Percentiles rank a stretch among this genome's conserved stretches.
Evolutionary conservation across 2,329 filamentous ascomycete species (phyloP).

Genomic region (Penicillium oxalicum): DNA sequence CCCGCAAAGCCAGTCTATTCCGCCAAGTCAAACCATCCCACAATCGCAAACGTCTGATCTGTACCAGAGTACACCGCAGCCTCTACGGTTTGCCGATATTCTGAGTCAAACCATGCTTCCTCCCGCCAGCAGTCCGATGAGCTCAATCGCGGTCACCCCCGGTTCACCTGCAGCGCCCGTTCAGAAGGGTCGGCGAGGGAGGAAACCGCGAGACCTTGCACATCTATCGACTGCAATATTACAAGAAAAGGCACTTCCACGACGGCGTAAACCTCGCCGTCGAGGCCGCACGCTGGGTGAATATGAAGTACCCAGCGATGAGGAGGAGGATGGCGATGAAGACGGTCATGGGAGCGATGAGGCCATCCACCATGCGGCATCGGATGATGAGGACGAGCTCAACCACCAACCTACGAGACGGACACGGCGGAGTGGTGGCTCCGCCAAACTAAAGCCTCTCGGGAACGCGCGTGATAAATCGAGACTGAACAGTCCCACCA

Average conservation of each 20-base stretch:
- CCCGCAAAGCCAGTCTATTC: constrained; percentile 1
- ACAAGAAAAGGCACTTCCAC: constrained; percentile 33
- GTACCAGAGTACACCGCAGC: constrained; percentile 9
- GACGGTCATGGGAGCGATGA: constrained; percentile 15
- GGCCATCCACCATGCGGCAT: constrained; percentile 14
- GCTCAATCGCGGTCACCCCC: constrained; percentile 7
- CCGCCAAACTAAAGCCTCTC: constrained; percentile 18
- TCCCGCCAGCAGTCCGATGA: constrained; percentile 32
- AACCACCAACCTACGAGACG: constrained; percentile 22
- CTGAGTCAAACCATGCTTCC: constrained; percentile 35
- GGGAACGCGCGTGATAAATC: constrained; percentile 11
- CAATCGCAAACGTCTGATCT: background rate
- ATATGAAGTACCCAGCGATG: constrained; percentile 22
- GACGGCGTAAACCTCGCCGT: constrained; percentile 25
- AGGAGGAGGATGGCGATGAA: background rate
- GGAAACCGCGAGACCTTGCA: constrained; percentile 9
- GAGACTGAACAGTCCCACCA: constrained; percentile 13
- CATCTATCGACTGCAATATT: constrained; percentile 32
- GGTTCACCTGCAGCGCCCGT: constrained; percentile 5
- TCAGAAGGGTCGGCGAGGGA: background rate
- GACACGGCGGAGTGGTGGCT: constrained; percentile 13
- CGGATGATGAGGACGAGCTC: constrained; percentile 35
- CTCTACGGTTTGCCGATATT: constrained; percentile 16
- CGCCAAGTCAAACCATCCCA: too few species aligned
- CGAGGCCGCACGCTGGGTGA: constrained; percentile 13